These are phyloP conservation scores for Auxenochlorella pyrenoidosa DNA, from an alignment of 139 green algal species.

Conservation along the genomic window DNA sequence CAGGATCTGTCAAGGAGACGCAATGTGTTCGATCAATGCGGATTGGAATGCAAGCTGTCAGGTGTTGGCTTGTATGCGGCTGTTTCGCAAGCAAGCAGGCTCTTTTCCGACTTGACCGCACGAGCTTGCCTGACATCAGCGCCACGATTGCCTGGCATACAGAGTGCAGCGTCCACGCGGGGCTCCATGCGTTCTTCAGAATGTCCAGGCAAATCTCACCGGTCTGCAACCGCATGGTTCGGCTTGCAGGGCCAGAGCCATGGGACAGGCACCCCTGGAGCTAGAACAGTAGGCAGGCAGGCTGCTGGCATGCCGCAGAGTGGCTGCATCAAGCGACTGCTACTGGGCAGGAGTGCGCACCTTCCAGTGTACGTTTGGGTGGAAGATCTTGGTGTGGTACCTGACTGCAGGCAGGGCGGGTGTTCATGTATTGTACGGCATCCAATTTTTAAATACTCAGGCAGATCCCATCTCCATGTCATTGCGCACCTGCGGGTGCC, in stretches of 20 bases:
- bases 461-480: not conserved
- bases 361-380: slow-evolving; percentile 97
- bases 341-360: slow-evolving; percentile 35
- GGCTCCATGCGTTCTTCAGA: slow-evolving; percentile 93
- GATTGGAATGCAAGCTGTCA: no score
- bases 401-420: slow-evolving; percentile 57
- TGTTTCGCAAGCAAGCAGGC: no score
- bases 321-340: not conserved
- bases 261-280: no score
- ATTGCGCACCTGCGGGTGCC: slow-evolving; percentile 42
- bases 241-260: no score
- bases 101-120: no score
- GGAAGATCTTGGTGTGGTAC: slow-evolving; percentile 94
- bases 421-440: not conserved
- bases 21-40: no score
- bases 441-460: not conserved
- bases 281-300: not conserved
- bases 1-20: slow-evolving; percentile 60
- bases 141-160: slow-evolving; percentile 93
- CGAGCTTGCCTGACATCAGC: slow-evolving; percentile 67
- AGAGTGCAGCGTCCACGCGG: slow-evolving; percentile 91
- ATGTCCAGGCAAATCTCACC: slow-evolving; percentile 98
- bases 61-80: no score
- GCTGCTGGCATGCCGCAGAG: no score
- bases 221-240: slow-evolving; percentile 66